Evolutionary conservation across 352 stramenopile genomes (phyloP).

Genomic region (Pythium oligandrum): DNA sequence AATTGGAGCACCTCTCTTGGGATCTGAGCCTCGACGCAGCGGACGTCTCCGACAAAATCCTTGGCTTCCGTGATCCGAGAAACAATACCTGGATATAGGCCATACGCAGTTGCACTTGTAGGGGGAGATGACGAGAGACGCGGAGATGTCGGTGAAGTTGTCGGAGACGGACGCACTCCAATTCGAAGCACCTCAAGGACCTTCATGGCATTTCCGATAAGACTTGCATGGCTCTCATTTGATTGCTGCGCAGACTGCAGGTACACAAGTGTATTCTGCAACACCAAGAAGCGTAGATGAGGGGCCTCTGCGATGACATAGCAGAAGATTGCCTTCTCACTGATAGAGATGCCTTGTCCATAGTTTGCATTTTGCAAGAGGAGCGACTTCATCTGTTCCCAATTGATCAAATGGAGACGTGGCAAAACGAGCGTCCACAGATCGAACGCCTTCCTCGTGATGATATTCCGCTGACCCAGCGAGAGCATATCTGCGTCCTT

Average conservation of each 20-base stretch:
- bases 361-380: constrained; percentile 39
- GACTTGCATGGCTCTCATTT: constrained; percentile 11
- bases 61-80: constrained; percentile 17
- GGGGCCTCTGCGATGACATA: constrained; percentile 33
- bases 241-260: constrained; percentile 26
- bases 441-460: constrained; percentile 49
- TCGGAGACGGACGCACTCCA: neutral
- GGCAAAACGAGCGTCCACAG: constrained; percentile 57
- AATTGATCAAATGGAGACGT: constrained; percentile 54
- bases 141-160: constrained; percentile 2
- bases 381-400: constrained; percentile 31
- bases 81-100: neutral
- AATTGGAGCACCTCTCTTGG: constrained; percentile 39
- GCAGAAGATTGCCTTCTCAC: constrained; percentile 66
- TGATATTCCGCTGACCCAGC: constrained; percentile 25
- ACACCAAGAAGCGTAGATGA: constrained; percentile 33
- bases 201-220: constrained; percentile 11
- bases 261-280: constrained; percentile 33
- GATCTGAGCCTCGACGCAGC: constrained; percentile 4
- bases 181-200: constrained; percentile 17
- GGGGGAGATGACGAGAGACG: constrained; percentile 12
- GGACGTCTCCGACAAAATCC: constrained; percentile 23
- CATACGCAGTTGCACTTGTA: constrained; percentile 9
- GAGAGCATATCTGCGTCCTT: constrained; percentile 29
- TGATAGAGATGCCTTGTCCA: constrained; percentile 24